Base-by-base conservation (phyloP, 116 monocot genomes). In the Thalassia testudinum region DNA sequence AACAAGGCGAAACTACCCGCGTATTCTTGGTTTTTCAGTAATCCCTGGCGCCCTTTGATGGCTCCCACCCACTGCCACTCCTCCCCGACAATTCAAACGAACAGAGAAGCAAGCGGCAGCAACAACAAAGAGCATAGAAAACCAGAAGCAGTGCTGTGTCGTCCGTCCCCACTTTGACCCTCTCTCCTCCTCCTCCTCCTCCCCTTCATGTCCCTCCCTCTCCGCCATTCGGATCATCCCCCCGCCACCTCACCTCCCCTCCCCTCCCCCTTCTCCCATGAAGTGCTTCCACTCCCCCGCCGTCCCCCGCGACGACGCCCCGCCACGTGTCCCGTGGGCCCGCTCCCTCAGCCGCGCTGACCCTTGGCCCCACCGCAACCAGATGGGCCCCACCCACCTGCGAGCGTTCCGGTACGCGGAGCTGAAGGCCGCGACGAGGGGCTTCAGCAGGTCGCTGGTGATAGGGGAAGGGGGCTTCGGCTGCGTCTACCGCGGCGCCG, bases 401-500 rank as follows among this genome's bases (percentile, higher is more conserved):
- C 58, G 62, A 29, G 72, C 62, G 7, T 78, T 78, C 49, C 23
- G 25, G 49, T 69, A 69, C 43, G 50, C 57, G 8, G 78, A 78
- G 69, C 78, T 78, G 61, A 69, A 42, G 48, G 58, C 52, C 21
- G 78, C 78, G 25, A 78, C 78, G 14, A 72, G 26, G 53, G 73
- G 78, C 25, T 78, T 78, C 53, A 62, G 62, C 58, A 64, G 78
- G 24, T 12, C 65, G 24, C 43, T 66, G 18, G 7, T 72, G 30
- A 66, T 78, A 30, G 78, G 78, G 12, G 78, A 78, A 53, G 78
- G 78, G n/a, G 78, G 78, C 3, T 78, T 78, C 37, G 78, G 78
- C n/a, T 70, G 78, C 69, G 78, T 78, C 42, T 78, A 69, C 42
- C 65, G 62, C 21, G 78, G 78, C 7, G 38, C 49, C 19, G 30